Evolutionary conservation across 116 monocot genomes (phyloP).

Genomic region (Trichopus zeylanicus): DNA sequence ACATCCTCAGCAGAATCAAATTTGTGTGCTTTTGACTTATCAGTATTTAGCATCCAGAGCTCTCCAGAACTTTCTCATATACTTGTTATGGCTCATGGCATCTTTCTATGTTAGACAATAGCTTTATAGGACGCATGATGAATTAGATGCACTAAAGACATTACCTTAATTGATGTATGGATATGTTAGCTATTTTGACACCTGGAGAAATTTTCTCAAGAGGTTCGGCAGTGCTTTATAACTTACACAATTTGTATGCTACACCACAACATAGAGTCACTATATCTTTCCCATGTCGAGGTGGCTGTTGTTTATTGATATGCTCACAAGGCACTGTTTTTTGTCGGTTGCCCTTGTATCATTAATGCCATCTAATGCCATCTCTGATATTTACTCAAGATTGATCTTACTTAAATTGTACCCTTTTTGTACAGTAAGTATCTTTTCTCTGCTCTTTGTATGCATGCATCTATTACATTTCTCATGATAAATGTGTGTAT

Average conservation of each 20-base stretch:
- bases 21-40: conserved; percentile 21
- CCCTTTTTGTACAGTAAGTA: too few relatives aligned
- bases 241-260: neutral
- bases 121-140: neutral
- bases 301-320: neutral
- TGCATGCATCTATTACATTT: too few relatives aligned
- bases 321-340: neutral
- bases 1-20: neutral
- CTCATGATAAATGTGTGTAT: too few relatives aligned
- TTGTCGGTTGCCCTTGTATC: neutral
- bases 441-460: too few relatives aligned
- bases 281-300: neutral
- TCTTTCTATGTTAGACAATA: neutral
- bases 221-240: conserved; percentile 1
- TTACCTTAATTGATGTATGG: neutral
- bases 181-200: neutral
- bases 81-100: neutral
- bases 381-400: neutral
- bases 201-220: neutral
- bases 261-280: neutral
- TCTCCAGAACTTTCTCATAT: conserved; percentile 9
- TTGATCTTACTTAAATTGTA: too few relatives aligned
- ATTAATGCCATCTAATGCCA: neutral
- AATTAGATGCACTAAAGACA: neutral
- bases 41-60: conserved; percentile 13